Base-by-base conservation (phyloP, 495 filamentous ascomycete genomes). In the Penicillium cataractarum region DNA sequence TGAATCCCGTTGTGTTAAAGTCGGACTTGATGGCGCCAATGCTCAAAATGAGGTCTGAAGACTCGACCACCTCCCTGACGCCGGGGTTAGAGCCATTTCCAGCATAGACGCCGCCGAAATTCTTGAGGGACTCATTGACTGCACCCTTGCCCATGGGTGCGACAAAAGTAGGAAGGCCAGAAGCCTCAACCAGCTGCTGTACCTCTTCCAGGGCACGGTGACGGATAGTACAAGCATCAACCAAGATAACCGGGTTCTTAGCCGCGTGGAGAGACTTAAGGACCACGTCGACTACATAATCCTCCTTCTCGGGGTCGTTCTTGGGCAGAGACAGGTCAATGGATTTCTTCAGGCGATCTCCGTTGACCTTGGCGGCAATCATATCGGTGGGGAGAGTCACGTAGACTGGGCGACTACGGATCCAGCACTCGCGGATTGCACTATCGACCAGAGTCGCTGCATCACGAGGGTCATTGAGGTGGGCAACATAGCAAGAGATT, bases 121-220 rank as follows among this genome's bases (percentile, higher is more conserved):
- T 88, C 10, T 85, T 80, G 55, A 87, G 80, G 1, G 84, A 86
- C 71, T 98, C 93, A 62, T 97, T 83, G 53, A 97, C 86, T 8
- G 89, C 91, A 44, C 93, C 87, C 75, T 97, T 97, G 61, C 94
- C 92, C 92, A 96, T 96, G 2, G 93, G 93, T 0, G 92, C 87
- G 21, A 95, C 91, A 73, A 95, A 97, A 0, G 89, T 89, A 8
- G 92, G 93, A 10, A 97, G 75, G 9, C 86, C 80, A 1, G 92
- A 90, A 68, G 87, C 91, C 48, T 89, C 82, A 37, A 97, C 78
- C n/a, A 98, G 78, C 32, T 88, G 86, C 55, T 89, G 87, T 12
- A 92, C 86, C 71, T 97, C 94, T 0, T 87, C 79, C 6, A 95
- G 75, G 13, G 88, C 88, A 13, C 85, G 81, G 70, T 97, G 92